Base-by-base conservation (phyloP, 2,329 filamentous ascomycete species). In the Tolypocladium amazonense region DNA sequence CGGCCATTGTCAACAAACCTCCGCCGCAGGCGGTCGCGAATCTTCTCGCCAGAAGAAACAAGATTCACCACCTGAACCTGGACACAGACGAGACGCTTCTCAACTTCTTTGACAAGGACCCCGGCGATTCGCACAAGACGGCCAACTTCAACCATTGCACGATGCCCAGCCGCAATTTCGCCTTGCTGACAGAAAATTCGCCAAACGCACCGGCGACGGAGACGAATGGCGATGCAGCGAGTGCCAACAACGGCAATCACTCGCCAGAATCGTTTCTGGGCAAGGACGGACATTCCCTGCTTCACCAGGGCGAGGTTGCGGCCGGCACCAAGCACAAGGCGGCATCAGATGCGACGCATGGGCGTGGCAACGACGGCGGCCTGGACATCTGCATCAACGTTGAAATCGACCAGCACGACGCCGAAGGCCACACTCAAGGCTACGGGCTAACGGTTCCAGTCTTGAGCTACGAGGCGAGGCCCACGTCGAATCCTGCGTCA, bases 1-100 rank as follows among this genome's bases (percentile, higher is more conserved):
- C 92, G 0, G 92, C 92, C 38, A 97, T 99, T 68, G 92, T 95
- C 65, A 97, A 99, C 72, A 93, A 93, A 67, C 94, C 94, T 2
- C 91, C 92, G 18, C 91, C 93, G 1, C 85, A 88, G 71, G 92
- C 76, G 66, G 88, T 99, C 69, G 92, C 92, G 14, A 96, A 99
- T 72, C 84, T 96, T 56, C 81, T 99, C 58, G 93, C 96, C 61
- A 87, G 88, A 69, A 84, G 94, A 61, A 97, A 97, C 79, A 97
- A 87, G 75, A 83, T 88, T 56, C 86, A 89, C 67, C 86, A 88
- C 65, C 74, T 89, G 56, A 82, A 88, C 71, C 67, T 72, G 37
- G 76, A 91, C 59, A 99, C 94, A 0, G 90, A 97, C 68, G 94
- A 99, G 76, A 92, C 94, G 47, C 86, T 97, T 73, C 87, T 97